These are phyloP conservation scores for Mucor lusitanicus DNA, from an alignment of 371 early-diverging fungal genomes.

Conservation along the genomic window DNA sequence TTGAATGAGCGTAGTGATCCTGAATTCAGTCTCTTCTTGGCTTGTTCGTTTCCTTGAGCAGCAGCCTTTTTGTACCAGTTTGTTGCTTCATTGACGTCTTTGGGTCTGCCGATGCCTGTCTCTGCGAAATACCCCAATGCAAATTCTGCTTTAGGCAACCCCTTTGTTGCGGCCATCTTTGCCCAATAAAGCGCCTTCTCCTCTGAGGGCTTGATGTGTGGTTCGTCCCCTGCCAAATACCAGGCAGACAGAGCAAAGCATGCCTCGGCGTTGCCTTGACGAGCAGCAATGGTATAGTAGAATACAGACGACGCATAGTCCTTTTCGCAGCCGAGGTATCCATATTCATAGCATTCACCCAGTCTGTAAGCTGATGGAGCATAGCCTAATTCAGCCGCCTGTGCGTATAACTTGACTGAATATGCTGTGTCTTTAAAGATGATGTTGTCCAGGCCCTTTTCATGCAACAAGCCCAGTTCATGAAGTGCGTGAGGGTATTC, in stretches of 20 bases:
- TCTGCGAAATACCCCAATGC: slow-evolving; percentile 87
- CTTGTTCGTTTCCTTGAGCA: slow-evolving; percentile 76
- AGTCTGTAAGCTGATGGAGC: slow-evolving; percentile 74
- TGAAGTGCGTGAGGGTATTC: slow-evolving; percentile 80
- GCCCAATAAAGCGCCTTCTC: slow-evolving; percentile 87
- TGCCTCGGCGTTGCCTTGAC: slow-evolving; percentile 84
- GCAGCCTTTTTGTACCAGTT: slow-evolving; percentile 82
- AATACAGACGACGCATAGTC: slow-evolving; percentile 66
- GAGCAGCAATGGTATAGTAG: slow-evolving; percentile 79
- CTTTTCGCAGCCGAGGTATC: slow-evolving; percentile 61
- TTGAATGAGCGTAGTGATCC: background rate
- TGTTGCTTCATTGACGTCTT: slow-evolving; percentile 66
- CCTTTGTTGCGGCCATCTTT: slow-evolving; percentile 77
- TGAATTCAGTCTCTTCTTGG: slow-evolving; percentile 23
- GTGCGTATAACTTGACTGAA: slow-evolving; percentile 64
- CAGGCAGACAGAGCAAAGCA: slow-evolving; percentile 86
- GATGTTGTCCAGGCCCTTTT: slow-evolving; percentile 64
- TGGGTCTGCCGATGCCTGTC: slow-evolving; percentile 71
- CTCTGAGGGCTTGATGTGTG: slow-evolving; percentile 72
- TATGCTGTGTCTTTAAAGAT: slow-evolving; percentile 74
- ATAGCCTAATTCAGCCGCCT: slow-evolving; percentile 77
- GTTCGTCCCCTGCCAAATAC: slow-evolving; percentile 77
- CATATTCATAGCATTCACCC: slow-evolving; percentile 79
- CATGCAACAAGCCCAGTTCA: slow-evolving; percentile 74
- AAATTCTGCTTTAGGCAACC: slow-evolving; percentile 81